These are phyloP conservation scores for Suillus hirtellus DNA, from an alignment of 768 basidiomycete species.

Conservation along the genomic window DNA sequence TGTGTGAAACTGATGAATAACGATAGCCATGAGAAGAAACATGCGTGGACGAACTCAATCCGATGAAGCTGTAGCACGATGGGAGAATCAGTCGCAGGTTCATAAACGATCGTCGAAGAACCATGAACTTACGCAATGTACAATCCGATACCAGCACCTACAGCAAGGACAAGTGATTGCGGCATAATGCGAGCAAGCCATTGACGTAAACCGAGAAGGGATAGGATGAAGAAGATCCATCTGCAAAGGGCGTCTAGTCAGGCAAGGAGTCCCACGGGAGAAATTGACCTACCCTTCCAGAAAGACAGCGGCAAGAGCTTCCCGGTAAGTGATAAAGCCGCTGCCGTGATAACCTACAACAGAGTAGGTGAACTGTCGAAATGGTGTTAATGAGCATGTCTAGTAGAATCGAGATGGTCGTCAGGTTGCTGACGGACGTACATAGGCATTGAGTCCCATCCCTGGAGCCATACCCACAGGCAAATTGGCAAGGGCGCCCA, in stretches of 20 bases:
- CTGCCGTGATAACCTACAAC: slow-evolving; percentile 84
- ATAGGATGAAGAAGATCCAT: slow-evolving; percentile 81
- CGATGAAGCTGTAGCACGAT: slow-evolving; percentile 58
- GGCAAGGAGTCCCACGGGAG: slow-evolving; percentile 1
- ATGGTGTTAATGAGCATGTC: slow-evolving; percentile 4
- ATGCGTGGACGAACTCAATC: slow-evolving; percentile 51
- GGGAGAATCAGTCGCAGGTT: slow-evolving; percentile 15
- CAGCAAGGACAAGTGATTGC: slow-evolving; percentile 79
- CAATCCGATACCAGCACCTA: slow-evolving; percentile 84
- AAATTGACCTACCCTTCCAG: slow-evolving; percentile 67
- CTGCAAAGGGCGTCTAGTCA: slow-evolving; percentile 35
- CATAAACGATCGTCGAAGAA: slow-evolving; percentile 2
- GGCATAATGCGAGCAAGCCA: slow-evolving; percentile 91
- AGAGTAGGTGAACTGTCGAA: slow-evolving; percentile 77
- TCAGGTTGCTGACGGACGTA: slow-evolving; percentile 34
- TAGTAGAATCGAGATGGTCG: not conserved
- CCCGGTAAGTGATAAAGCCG: slow-evolving; percentile 66
- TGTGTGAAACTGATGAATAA: slow-evolving; percentile 27
- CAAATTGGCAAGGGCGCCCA: slow-evolving; percentile 85
- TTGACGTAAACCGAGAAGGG: slow-evolving; percentile 81
- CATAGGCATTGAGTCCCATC: slow-evolving; percentile 80
- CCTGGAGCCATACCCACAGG: slow-evolving; percentile 89
- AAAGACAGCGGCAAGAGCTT: slow-evolving; percentile 85
- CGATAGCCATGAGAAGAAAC: not conserved
- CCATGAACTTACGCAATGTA: slow-evolving; percentile 70